Conservation (phyloP, 192 early-diverging fungal genomes). For the Podila minutissima region DNA sequence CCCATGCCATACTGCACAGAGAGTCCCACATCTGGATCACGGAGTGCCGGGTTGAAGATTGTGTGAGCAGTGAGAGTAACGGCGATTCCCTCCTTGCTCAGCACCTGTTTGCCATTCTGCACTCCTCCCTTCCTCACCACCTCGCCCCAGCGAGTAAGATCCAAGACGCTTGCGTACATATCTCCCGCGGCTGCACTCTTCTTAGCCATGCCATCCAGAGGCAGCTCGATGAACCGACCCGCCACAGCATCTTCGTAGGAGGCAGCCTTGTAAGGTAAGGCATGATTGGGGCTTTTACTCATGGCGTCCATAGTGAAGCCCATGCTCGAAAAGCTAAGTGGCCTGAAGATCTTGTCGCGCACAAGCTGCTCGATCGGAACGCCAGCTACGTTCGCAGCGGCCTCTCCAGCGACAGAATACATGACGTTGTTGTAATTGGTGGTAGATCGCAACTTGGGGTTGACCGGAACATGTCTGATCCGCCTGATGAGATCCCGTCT, state of each 20-base stretch:
- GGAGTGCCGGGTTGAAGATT: not conserved
- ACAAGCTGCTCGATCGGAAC: conserved; percentile 15
- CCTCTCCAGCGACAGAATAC: conserved; percentile 36
- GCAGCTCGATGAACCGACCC: conserved; percentile 3
- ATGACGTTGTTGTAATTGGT: conserved; percentile 17
- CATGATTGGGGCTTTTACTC: conserved; percentile 18
- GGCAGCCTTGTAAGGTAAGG: conserved; percentile 14
- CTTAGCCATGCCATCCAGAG: not conserved
- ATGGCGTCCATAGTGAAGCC: conserved; percentile 24
- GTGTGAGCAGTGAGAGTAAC: not conserved
- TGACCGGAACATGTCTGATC: conserved; percentile 2
- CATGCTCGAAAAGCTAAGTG: conserved; percentile 6
- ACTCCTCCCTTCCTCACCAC: conserved; percentile 8
- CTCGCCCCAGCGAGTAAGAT: conserved; percentile 13
- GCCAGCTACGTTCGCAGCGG: conserved; percentile 19
- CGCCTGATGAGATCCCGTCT: conserved; percentile 16
- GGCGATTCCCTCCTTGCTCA: conserved; percentile 6
- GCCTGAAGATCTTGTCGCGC: conserved; percentile 1
- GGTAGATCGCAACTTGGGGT: not conserved
- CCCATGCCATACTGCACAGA: not conserved
- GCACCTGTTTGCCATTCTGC: conserved; percentile 10
- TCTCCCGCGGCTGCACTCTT: conserved; percentile 14
- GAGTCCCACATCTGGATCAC: not conserved
- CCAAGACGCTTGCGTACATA: conserved; percentile 24
- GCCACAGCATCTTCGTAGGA: conserved; percentile 16